These are phyloP conservation scores for Ogataea degrootiae DNA, from an alignment of 805 yeast genomes.

Conservation along the genomic window DNA sequence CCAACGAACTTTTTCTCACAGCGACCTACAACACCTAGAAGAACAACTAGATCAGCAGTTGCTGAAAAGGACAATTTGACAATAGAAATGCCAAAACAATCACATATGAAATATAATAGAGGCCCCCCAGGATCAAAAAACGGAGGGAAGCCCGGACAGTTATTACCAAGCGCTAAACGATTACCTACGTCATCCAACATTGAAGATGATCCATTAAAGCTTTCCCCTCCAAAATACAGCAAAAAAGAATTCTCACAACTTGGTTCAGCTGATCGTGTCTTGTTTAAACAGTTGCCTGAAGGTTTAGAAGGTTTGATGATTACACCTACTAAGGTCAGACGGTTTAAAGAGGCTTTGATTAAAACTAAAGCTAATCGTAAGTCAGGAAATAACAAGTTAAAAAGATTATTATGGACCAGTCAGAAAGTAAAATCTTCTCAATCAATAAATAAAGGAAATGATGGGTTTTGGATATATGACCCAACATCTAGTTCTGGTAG, in stretches of 20 bases:
- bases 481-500: too few species aligned
- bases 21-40: slow-evolving; percentile 8
- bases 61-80: slow-evolving; percentile 17
- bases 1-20: slow-evolving; percentile 1
- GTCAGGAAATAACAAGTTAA: slow-evolving; percentile 13
- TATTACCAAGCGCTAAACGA: not conserved
- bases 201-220: slow-evolving; percentile 15
- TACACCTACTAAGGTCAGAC: slow-evolving; percentile 23
- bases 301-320: slow-evolving; percentile 15
- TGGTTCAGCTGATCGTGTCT: not conserved
- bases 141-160: not conserved
- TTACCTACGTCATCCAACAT: not conserved
- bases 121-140: not conserved
- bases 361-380: slow-evolving; percentile 8
- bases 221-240: slow-evolving; percentile 12
- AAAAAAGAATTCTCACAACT: slow-evolving; percentile 9
- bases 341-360: slow-evolving; percentile 21
- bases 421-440: slow-evolving; percentile 5
- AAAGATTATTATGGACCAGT: slow-evolving; percentile 13
- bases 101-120: not conserved
- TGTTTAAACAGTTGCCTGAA: slow-evolving; percentile 11
- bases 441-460: too few species aligned
- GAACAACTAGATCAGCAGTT: slow-evolving; percentile 18
- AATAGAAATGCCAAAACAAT: not conserved
- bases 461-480: too few species aligned